Evolutionary conservation across 176 grass and related monocot species (phyloP).

Genomic region (Aegilops sharonensis): DNA sequence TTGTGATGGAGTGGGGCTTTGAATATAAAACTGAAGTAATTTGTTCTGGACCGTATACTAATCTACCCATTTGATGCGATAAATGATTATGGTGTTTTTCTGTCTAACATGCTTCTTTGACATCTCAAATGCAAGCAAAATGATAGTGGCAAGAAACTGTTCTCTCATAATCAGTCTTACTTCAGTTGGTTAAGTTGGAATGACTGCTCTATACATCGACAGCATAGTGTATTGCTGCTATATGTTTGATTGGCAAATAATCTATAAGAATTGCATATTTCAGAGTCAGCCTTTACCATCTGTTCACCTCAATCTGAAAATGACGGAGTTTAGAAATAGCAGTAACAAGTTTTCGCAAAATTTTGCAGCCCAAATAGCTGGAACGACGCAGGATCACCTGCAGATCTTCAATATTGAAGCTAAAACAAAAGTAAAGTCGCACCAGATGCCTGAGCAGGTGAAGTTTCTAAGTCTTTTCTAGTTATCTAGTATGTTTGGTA

Average conservation of each 20-base stretch:
- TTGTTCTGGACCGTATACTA: not conserved
- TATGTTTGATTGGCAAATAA: slow-evolving; percentile 1
- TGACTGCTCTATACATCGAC: not conserved
- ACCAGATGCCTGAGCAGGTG: slow-evolving; percentile 98
- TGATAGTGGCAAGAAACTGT: not conserved
- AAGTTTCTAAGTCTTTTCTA: not conserved
- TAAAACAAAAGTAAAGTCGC: slow-evolving; percentile 93
- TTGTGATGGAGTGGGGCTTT: not conserved
- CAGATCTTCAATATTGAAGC: slow-evolving; percentile 98
- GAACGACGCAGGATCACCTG: slow-evolving; percentile 92
- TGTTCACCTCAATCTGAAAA: not conserved
- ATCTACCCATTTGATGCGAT: not conserved
- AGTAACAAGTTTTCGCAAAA: slow-evolving; percentile 11
- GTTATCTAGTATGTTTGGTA: not conserved
- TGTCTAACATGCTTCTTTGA: not conserved
- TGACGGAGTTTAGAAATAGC: slow-evolving; percentile 5
- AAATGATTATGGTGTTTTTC: not conserved
- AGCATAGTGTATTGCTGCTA: not conserved
- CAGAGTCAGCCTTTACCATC: not conserved
- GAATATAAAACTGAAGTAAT: not conserved
- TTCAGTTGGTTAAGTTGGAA: not conserved
- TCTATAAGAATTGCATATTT: not conserved
- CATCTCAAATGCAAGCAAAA: not conserved
- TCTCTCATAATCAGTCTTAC: not conserved
- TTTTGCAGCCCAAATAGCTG: slow-evolving; percentile 84